Evolutionary conservation across 306 rosid species (phyloP).

Genomic region (Potentilla sterilis): DNA sequence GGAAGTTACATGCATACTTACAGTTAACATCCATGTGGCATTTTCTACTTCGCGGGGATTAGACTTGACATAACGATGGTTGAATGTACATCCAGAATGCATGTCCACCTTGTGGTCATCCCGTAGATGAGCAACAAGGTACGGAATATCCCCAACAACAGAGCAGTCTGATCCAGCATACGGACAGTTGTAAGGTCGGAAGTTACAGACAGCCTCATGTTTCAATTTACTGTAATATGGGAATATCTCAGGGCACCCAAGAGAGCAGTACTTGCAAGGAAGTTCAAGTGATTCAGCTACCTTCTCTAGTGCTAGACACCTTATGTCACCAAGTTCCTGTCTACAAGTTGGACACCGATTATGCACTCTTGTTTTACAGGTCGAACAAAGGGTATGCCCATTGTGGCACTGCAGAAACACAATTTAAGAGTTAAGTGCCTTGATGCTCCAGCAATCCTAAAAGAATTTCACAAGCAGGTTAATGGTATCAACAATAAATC

Average conservation of each 20-base stretch:
- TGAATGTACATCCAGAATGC: slow-evolving; percentile 80
- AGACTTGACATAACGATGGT: slow-evolving; percentile 80
- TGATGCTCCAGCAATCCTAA: not conserved
- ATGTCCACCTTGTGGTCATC: slow-evolving; percentile 82
- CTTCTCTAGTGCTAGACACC: slow-evolving; percentile 75
- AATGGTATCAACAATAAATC: not conserved
- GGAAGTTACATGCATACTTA: slow-evolving; percentile 30
- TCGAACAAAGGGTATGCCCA: slow-evolving; percentile 76
- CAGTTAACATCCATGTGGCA: slow-evolving; percentile 87
- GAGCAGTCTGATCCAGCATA: slow-evolving; percentile 82
- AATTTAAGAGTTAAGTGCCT: slow-evolving; percentile 15
- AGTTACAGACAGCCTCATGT: slow-evolving; percentile 65
- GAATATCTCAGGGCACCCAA: slow-evolving; percentile 74
- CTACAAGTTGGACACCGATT: slow-evolving; percentile 79
- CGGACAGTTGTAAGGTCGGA: slow-evolving; percentile 77
- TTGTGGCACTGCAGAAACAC: slow-evolving; percentile 63
- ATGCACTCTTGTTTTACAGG: slow-evolving; percentile 78
- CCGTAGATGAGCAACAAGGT: slow-evolving; percentile 63
- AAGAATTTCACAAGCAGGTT: slow-evolving; percentile 2
- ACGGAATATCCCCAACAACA: slow-evolving; percentile 59
- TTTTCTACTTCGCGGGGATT: slow-evolving; percentile 81
- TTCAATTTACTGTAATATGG: slow-evolving; percentile 73
- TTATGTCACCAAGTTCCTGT: slow-evolving; percentile 75
- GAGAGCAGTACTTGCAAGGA: slow-evolving; percentile 61
- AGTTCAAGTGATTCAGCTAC: slow-evolving; percentile 77